Conservation (phyloP, 2,329 filamentous ascomycete species). For the Cercospora sp. region DNA sequence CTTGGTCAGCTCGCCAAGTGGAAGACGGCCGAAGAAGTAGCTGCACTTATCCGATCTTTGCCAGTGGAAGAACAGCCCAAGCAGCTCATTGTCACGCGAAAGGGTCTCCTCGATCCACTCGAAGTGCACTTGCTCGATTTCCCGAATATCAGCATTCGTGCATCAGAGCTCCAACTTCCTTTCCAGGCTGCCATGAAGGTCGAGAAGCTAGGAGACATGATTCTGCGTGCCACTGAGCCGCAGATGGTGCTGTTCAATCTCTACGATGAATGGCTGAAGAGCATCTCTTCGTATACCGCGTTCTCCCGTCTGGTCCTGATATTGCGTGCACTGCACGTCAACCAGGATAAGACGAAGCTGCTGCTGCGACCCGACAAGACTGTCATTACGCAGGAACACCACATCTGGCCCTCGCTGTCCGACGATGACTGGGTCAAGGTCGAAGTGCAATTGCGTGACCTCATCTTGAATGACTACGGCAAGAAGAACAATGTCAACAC, state of each 20-base stretch:
- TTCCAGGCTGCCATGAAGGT: slow-evolving; percentile 99
- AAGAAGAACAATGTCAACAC: slow-evolving; percentile 99
- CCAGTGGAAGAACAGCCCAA: slow-evolving; percentile 98
- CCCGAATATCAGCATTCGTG: slow-evolving; percentile 97
- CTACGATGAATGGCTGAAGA: slow-evolving; percentile 98
- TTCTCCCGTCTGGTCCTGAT: slow-evolving; percentile 96
- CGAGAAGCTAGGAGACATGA: slow-evolving; percentile 99
- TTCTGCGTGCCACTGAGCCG: slow-evolving; percentile 93
- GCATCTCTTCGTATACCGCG: slow-evolving; percentile 95
- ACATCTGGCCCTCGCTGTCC: slow-evolving; percentile 93
- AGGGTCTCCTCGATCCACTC: slow-evolving; percentile 93
- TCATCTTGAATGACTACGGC: slow-evolving; percentile 97
- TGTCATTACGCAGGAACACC: slow-evolving; percentile 96
- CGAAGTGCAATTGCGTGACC: slow-evolving; percentile 91
- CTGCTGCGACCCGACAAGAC: slow-evolving; percentile 94
- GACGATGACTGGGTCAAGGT: slow-evolving; percentile 99
- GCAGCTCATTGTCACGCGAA: slow-evolving; percentile 96
- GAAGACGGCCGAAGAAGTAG: slow-evolving; percentile 99
- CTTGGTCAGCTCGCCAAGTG: slow-evolving; percentile 96
- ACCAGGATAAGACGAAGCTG: slow-evolving; percentile 97
- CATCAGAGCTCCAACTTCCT: slow-evolving; percentile 91
- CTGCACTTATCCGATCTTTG: slow-evolving; percentile 89
- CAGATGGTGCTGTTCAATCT: slow-evolving; percentile 99
- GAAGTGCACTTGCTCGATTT: slow-evolving; percentile 98
- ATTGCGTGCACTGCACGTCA: slow-evolving; percentile 90